These are phyloP conservation scores for Oryza punctata DNA, from an alignment of 176 grass and related monocot species.

Conservation along the genomic window DNA sequence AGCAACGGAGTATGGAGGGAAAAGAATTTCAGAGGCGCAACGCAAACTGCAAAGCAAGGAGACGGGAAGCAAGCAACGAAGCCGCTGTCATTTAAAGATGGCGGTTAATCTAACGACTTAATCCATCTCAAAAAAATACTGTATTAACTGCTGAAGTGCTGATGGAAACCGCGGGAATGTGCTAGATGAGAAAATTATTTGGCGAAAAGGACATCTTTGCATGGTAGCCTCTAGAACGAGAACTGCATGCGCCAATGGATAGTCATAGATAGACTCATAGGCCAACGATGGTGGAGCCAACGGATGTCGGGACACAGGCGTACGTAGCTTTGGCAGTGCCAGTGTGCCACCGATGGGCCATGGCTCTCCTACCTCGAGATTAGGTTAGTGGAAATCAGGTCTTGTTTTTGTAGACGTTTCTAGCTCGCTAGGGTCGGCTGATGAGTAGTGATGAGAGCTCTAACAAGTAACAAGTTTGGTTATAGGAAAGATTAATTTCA, in stretches of 20 bases:
- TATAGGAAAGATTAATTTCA: not conserved
- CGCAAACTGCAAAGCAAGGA: constrained; percentile 19
- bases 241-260: not conserved
- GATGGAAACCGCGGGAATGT: constrained; percentile 46
- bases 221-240: constrained; percentile 28
- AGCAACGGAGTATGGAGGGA: constrained; percentile 35
- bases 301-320: not conserved
- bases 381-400: not conserved
- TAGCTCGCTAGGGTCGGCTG: constrained; percentile 19
- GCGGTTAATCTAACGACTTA: not conserved
- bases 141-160: constrained; percentile 9
- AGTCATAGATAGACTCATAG: no score
- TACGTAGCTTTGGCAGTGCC: not conserved
- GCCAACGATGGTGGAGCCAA: constrained; percentile 26
- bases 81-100: constrained; percentile 27
- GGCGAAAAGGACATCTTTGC: constrained; percentile 21
- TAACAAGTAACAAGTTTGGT: not conserved
- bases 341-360: constrained; percentile 1
- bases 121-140: not conserved
- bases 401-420: constrained; percentile 34
- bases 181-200: constrained; percentile 5
- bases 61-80: not conserved
- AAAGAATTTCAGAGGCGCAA: constrained; percentile 49
- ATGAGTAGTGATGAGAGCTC: no score
- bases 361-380: not conserved